These are phyloP conservation scores for Calocera viscosa DNA, from an alignment of 768 basidiomycete species.

Conservation along the genomic window DNA sequence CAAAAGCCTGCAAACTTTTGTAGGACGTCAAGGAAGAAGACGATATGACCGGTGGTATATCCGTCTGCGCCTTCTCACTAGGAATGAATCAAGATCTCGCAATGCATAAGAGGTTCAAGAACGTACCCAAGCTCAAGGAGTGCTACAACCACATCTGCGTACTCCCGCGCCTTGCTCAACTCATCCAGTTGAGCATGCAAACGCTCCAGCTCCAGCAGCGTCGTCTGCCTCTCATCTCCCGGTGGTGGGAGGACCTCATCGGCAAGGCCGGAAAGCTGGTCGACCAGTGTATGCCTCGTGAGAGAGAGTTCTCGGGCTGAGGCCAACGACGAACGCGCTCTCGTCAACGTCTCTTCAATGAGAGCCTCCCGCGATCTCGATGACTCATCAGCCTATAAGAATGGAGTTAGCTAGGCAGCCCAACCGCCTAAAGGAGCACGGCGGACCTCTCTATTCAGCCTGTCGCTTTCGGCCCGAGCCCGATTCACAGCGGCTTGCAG, in stretches of 20 bases:
- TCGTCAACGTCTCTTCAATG: constrained; percentile 37
- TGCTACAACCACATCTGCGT: constrained; percentile 61
- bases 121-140: constrained; percentile 59
- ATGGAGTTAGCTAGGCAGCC: constrained; percentile 21
- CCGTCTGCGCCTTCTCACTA: not conserved
- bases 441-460: not conserved
- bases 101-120: not conserved
- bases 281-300: constrained; percentile 61
- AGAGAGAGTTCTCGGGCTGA: constrained; percentile 63
- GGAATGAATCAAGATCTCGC: not conserved
- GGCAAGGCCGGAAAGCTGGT: constrained; percentile 60
- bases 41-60: constrained; percentile 30
- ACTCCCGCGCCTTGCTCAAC: constrained; percentile 59
- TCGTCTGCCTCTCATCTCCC: constrained; percentile 39
- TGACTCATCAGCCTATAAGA: constrained; percentile 24
- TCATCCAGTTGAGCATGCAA: constrained; percentile 67
- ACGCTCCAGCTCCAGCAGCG: constrained; percentile 67
- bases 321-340: constrained; percentile 40
- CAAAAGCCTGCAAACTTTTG: constrained; percentile 49
- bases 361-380: constrained; percentile 27
- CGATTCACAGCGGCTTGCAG: not conserved
- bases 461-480: not conserved
- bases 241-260: constrained; percentile 49
- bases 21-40: constrained; percentile 43
- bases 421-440: not conserved